phyloP scores from a whole-genome alignment of 371 early-diverging fungal genomes.

The Circinella minor region DNA sequence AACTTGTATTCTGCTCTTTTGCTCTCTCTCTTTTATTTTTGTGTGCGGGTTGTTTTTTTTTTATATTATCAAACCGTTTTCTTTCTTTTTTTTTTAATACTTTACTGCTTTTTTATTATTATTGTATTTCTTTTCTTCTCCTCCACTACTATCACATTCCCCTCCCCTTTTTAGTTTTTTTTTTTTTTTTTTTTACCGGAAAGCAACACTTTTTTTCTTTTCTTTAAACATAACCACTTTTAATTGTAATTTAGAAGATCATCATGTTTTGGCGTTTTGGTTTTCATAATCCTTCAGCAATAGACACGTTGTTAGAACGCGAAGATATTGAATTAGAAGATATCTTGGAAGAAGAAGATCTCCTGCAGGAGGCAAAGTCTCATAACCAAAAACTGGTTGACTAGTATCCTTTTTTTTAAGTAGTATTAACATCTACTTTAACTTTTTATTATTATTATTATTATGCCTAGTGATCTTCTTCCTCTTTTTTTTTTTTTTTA shows the following conservation, averaged over 20 bases:
- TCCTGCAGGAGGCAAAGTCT: slow-evolving; percentile 86
- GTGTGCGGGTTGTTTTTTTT: too few relatives aligned
- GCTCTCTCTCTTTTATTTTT: too few relatives aligned
- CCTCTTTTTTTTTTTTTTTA: too few relatives aligned
- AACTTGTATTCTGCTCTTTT: too few relatives aligned
- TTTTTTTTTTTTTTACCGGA: background rate
- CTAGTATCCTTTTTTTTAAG: slow-evolving; percentile 63
- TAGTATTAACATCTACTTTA: background rate
- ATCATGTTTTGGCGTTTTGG: slow-evolving; percentile 87
- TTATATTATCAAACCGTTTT: too few relatives aligned
- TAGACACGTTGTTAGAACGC: slow-evolving; percentile 79
- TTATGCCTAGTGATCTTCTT: background rate
- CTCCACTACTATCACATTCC: background rate
- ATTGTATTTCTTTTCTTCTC: background rate
- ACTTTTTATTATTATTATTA: background rate
- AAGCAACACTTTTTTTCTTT: background rate
- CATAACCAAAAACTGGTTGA: slow-evolving; percentile 82
- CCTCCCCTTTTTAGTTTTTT: background rate
- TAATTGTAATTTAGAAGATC: background rate
- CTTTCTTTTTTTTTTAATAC: background rate
- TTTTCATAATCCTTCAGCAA: slow-evolving; percentile 73
- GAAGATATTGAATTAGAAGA: slow-evolving; percentile 79
- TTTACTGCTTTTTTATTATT: background rate
- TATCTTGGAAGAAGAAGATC: slow-evolving; percentile 80
- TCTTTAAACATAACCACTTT: background rate